These are phyloP conservation scores for Collariella sp. DNA, from an alignment of 495 filamentous ascomycete genomes.

Conservation along the genomic window DNA sequence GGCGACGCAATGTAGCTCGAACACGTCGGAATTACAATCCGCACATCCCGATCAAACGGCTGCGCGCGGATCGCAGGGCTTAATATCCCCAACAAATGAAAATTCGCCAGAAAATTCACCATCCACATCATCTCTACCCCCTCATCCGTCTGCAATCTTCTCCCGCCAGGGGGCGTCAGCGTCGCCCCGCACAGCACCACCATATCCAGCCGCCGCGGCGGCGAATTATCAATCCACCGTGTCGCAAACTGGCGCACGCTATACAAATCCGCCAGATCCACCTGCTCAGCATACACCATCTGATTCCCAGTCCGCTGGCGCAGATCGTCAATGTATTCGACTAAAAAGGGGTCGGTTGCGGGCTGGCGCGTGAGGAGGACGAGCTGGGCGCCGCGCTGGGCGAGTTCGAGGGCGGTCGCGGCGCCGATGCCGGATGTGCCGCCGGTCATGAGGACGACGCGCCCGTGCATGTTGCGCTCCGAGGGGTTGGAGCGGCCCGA, in stretches of 20 bases:
- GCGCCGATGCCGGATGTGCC: conserved; percentile 93
- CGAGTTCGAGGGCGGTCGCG: conserved; percentile 61
- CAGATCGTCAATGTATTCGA: conserved; percentile 86
- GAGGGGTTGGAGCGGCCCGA: conserved; percentile 64
- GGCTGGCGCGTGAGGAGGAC: conserved; percentile 80
- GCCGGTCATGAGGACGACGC: conserved; percentile 89
- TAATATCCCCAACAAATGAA: conserved; percentile 85
- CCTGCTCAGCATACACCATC: conserved; percentile 89
- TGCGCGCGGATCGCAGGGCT: conserved; percentile 81
- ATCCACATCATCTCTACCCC: conserved; percentile 85
- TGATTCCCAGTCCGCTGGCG: conserved; percentile 72
- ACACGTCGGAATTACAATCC: conserved; percentile 80
- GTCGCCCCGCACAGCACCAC: conserved; percentile 77
- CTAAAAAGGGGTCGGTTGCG: conserved; percentile 74
- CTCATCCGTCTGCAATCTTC: conserved; percentile 53
- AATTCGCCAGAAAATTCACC: conserved; percentile 91
- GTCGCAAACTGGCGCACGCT: conserved; percentile 93
- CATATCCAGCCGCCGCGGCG: conserved; percentile 87
- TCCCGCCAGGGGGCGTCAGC: conserved; percentile 53
- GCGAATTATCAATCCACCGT: conserved; percentile 94
- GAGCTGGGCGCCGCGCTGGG: conserved; percentile 77
- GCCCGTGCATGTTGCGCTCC: conserved; percentile 83
- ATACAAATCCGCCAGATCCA: conserved; percentile 78
- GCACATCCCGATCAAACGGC: conserved; percentile 85
- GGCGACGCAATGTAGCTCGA: conserved; percentile 70